Evolutionary conservation across 352 stramenopile species (phyloP).

Genomic region (Hyaloperonospora arabidopsidis): DNA sequence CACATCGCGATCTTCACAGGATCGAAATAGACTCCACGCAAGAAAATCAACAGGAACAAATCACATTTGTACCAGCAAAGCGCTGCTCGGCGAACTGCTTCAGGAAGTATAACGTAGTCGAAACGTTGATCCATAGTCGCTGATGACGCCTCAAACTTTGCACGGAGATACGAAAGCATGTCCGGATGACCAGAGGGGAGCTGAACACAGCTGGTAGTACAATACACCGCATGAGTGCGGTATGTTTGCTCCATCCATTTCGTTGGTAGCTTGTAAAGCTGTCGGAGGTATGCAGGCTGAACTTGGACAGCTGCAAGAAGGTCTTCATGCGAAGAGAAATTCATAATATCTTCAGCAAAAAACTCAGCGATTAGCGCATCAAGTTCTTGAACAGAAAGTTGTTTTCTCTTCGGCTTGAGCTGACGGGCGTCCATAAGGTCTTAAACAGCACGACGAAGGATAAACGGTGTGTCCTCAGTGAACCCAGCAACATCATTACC

Average conservation of each 20-base stretch:
- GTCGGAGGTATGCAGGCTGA: neutral
- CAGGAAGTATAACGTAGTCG: neutral
- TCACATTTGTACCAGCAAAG: neutral
- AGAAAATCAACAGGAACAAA: constrained; percentile 1
- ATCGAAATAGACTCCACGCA: neutral
- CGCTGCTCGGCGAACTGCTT: neutral
- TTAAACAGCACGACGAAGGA: neutral
- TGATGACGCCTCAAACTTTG: neutral
- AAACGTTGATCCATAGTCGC: neutral
- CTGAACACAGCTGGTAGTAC: neutral
- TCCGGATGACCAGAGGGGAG: neutral
- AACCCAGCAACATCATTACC: neutral
- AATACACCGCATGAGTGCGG: neutral
- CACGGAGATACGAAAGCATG: neutral
- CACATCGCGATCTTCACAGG: neutral
- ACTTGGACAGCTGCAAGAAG: neutral
- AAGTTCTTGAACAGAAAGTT: neutral
- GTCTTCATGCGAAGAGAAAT: neutral
- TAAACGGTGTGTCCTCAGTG: neutral
- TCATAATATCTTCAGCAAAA: neutral
- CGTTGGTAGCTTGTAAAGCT: neutral
- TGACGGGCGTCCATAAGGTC: neutral
- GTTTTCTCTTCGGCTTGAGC: neutral
- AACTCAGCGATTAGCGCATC: constrained; percentile 1
- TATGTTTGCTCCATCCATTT: neutral